These are phyloP conservation scores for Sporisorium exsertum DNA, from an alignment of 1,284 basidiomycete species.

Conservation along the genomic window DNA sequence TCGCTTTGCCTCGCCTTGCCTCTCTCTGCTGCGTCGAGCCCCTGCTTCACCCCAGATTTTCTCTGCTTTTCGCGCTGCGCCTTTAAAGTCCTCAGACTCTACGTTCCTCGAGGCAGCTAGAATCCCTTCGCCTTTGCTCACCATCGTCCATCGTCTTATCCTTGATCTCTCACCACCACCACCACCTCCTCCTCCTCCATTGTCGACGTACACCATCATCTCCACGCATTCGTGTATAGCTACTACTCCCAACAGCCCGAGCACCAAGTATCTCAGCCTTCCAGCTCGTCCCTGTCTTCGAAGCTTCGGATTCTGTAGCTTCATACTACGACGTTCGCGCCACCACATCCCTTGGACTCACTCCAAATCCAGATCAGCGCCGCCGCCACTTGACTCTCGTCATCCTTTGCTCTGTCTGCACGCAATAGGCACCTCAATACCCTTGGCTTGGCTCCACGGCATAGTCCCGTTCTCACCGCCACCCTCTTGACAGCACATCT, in stretches of 20 bases:
- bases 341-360: not conserved
- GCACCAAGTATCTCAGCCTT: no score
- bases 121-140: not conserved
- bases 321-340: not conserved
- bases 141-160: not conserved
- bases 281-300: not conserved
- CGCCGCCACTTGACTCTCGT: not conserved
- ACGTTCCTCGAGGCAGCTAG: not conserved
- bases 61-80: not conserved
- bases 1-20: not conserved
- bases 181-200: not conserved
- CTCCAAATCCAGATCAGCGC: not conserved
- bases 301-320: not conserved
- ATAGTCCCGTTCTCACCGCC: not conserved
- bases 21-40: not conserved
- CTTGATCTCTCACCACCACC: not conserved
- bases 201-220: not conserved
- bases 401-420: not conserved
- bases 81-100: not conserved
- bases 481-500: not conserved
- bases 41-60: slow-evolving; percentile 10
- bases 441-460: not conserved
- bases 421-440: no score
- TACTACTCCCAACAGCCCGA: not conserved
- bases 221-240: not conserved